Base-by-base conservation (phyloP, 257 asterid species). In the Penstemon davidsonii region DNA sequence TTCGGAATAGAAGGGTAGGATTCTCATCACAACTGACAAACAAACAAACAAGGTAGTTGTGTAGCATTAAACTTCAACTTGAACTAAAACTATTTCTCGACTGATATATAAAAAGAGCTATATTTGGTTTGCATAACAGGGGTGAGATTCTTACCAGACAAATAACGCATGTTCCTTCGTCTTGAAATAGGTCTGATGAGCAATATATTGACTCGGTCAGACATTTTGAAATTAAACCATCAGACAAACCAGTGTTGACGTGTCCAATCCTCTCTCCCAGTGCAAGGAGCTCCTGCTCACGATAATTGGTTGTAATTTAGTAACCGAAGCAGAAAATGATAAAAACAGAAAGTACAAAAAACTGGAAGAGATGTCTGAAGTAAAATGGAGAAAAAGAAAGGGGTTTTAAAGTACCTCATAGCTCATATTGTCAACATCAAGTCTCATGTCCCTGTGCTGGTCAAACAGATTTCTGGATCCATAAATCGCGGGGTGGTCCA, bases 261-360 rank as follows among this genome's bases (percentile, higher is more conserved):
- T 70, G 82, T 64, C 97, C 97, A 51, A 90, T 90, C 69, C 93
- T 83, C 69, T 90, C 95, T 39, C 91, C 97, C 6, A 90, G 88
- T 11, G 88, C 97, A 55, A 87, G 89, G 66, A 90, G 97, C 13
- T 90, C 97, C 95, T 90, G 84, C 12, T 52, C 69, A 77, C 36
- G 69, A 18, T 70, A 62, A 52, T 45, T 15, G 54, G 46, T 57
- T 15, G 4, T 58, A 47, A 54, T 69, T 64, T 40, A 69, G 72
- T 59, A 18, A 49, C 64, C 41, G 43, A 4, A 0, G 40, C 43
- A 42, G 25, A 38, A 66, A 7, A 46, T 1, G 45, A 46, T 15
- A 45, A 13, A 11, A 36, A 42, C 9, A 7, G 5, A 43, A 61
- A 55, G 39, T 46, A 53, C 44, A 62, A 19, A 55, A 7, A 46